These are phyloP conservation scores for Penicillium salamii DNA, from an alignment of 495 filamentous ascomycete species.

Conservation along the genomic window DNA sequence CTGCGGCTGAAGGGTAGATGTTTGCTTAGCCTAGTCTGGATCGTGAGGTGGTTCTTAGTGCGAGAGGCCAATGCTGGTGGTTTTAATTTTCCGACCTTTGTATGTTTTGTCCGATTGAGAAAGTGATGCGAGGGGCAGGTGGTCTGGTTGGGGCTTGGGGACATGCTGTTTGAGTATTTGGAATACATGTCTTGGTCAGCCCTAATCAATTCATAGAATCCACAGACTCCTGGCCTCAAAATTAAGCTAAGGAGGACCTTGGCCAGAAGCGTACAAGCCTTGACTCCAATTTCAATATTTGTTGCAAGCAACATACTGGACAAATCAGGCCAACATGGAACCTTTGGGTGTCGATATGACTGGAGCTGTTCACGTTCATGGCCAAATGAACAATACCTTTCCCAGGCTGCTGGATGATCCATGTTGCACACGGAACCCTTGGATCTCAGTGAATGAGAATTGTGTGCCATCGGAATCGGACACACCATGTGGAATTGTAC, in stretches of 20 bases:
- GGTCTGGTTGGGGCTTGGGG: slow-evolving; percentile 4
- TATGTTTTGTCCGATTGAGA: slow-evolving; percentile 19
- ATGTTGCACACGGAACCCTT: not conserved
- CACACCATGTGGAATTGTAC: not conserved
- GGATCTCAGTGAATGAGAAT: not conserved
- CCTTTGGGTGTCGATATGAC: not conserved
- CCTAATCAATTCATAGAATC: not conserved
- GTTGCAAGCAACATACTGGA: no score
- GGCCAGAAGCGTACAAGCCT: no score
- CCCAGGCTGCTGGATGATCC: not conserved
- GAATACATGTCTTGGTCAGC: not conserved
- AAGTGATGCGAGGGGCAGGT: slow-evolving; percentile 15
- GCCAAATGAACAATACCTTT: not conserved
- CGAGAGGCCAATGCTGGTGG: slow-evolving; percentile 26
- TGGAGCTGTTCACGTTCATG: not conserved
- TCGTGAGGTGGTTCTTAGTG: slow-evolving; percentile 43
- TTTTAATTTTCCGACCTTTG: not conserved
- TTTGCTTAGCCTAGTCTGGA: slow-evolving; percentile 51
- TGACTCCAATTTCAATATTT: no score
- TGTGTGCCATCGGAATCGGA: not conserved
- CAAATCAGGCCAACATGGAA: no score
- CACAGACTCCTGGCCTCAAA: not conserved
- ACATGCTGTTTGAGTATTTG: not conserved
- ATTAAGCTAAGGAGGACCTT: no score
- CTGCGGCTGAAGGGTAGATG: slow-evolving; percentile 11